Percentiles rank a stretch among this genome's conserved stretches.
Conservation (phyloP, 805 yeast species). For the Wickerhamomyces bisporus region DNA sequence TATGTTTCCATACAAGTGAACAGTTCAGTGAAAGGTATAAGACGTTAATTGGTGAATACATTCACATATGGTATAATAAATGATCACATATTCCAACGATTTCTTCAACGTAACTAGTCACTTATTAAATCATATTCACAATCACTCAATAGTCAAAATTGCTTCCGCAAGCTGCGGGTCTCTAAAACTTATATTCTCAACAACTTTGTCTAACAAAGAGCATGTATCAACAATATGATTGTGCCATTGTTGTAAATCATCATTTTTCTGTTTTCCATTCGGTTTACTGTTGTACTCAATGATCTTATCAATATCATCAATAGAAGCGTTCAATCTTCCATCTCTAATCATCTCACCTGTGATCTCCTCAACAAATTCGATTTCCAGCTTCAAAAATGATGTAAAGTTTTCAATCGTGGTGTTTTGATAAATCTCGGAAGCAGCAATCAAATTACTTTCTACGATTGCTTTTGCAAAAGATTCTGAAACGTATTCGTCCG, state of each 20-base stretch:
- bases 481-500: conserved; percentile 2
- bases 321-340: conserved; percentile 12
- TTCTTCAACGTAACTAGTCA: too few relatives aligned
- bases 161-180: neutral
- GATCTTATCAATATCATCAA: conserved; percentile 20
- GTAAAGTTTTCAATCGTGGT: conserved; percentile 11
- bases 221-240: conserved; percentile 20
- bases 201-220: conserved; percentile 17
- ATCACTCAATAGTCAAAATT: neutral
- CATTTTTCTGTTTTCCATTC: neutral
- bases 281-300: conserved; percentile 9
- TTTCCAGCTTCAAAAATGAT: conserved; percentile 7
- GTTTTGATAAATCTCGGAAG: conserved; percentile 12
- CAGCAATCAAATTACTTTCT: conserved; percentile 16
- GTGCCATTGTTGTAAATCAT: conserved; percentile 17
- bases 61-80: too few relatives aligned
- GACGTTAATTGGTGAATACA: too few relatives aligned
- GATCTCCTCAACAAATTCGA: conserved; percentile 4
- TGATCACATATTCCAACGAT: too few relatives aligned
- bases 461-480: conserved; percentile 8
- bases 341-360: conserved; percentile 16
- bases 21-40: too few relatives aligned
- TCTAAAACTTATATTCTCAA: conserved; percentile 2
- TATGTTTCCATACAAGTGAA: too few relatives aligned
- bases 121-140: too few relatives aligned